phyloP scores from a whole-genome alignment of 129 eudicot genomes.

The Chrysanthemum seticuspe region DNA sequence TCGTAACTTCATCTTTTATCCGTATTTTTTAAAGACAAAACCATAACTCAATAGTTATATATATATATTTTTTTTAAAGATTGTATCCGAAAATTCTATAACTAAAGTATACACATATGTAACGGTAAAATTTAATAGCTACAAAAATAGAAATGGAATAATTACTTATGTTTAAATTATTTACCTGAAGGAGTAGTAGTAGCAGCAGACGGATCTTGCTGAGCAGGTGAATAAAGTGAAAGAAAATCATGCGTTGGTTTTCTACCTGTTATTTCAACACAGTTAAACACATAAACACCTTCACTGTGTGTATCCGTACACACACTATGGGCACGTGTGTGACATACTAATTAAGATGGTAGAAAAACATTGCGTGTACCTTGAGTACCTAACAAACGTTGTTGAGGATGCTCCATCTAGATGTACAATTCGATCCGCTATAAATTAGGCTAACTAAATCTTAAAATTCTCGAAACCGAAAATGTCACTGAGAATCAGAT shows the following conservation, averaged over 20 bases:
- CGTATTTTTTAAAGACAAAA: no score
- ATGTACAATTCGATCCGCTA: neutral
- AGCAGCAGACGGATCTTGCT: constrained; percentile 67
- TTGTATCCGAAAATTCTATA: no score
- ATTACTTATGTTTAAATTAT: neutral
- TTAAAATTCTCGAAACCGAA: neutral
- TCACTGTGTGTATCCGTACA: neutral
- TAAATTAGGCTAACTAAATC: constrained; percentile 22
- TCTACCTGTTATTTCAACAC: constrained; percentile 51
- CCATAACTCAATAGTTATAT: no score
- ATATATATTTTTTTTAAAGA: no score
- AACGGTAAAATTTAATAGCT: neutral
- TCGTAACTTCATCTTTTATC: no score
- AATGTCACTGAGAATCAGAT: constrained; percentile 44
- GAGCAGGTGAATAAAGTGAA: constrained; percentile 80
- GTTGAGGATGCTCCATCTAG: constrained; percentile 83
- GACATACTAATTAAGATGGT: neutral
- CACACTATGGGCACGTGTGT: constrained; percentile 26
- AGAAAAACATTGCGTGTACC: constrained; percentile 36
- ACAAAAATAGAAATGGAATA: neutral
- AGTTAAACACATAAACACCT: neutral
- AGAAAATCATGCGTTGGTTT: constrained; percentile 94
- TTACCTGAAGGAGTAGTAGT: constrained; percentile 44
- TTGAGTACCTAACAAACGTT: constrained; percentile 72
- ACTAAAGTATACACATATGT: no score